Conservation (phyloP, 306 rosid genomes). For the Casuarina equisetifolia region DNA sequence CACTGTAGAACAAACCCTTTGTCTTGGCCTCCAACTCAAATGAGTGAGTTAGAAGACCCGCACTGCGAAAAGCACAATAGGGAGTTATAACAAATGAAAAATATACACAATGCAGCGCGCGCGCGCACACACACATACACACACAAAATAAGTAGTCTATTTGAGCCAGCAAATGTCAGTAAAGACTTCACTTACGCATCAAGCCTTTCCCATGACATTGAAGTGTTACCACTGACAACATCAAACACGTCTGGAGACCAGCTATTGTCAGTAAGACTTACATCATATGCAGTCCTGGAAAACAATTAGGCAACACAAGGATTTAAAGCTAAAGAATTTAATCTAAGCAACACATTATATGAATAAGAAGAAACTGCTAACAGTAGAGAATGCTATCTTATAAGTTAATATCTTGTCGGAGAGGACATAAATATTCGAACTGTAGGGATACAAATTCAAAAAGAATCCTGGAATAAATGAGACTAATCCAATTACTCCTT, state of each 20-base stretch:
- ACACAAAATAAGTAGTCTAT: conserved; percentile 8
- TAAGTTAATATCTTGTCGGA: neutral
- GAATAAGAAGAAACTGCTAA: neutral
- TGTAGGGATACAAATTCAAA: neutral
- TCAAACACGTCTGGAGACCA: conserved; percentile 74
- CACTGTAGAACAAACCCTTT: conserved; percentile 63
- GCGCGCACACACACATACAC: no score
- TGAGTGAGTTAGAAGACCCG: conserved; percentile 69
- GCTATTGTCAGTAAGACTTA: conserved; percentile 71
- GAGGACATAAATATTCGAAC: neutral
- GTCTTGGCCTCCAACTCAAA: conserved; percentile 86
- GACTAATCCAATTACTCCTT: neutral
- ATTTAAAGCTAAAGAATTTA: conserved; percentile 3
- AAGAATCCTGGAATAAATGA: neutral
- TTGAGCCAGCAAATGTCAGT: conserved; percentile 14
- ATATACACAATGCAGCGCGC: neutral
- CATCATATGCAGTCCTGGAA: conserved; percentile 86
- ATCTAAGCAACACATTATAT: neutral
- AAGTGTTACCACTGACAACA: conserved; percentile 61
- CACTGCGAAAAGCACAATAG: conserved; percentile 46
- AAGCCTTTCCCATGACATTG: conserved; percentile 94
- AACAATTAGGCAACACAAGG: conserved; percentile 5
- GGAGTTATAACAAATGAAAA: conserved; percentile 13
- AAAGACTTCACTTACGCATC: conserved; percentile 69
- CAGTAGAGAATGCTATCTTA: neutral